Percentiles rank a stretch among this genome's conserved stretches.
phyloP scores from a whole-genome alignment of 495 filamentous ascomycete species.

The Podospora anserina region DNA sequence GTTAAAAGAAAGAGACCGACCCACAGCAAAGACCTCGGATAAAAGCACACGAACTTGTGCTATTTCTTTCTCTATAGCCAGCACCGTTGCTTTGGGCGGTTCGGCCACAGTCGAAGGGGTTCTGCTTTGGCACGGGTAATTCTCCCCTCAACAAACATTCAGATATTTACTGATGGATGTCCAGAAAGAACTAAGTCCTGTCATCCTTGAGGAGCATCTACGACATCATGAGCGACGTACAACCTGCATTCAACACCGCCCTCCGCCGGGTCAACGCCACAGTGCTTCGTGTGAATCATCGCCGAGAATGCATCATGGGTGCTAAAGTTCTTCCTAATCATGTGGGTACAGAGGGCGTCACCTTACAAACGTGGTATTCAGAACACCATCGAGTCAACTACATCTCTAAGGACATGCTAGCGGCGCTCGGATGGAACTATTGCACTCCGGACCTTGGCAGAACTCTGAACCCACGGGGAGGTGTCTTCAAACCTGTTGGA shows the following conservation, averaged over 20 bases:
- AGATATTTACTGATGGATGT: neutral
- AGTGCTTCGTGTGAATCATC: neutral
- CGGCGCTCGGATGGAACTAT: neutral
- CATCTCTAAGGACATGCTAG: neutral
- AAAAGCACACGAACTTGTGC: neutral
- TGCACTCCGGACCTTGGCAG: neutral
- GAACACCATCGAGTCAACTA: neutral
- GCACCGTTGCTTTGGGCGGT: neutral
- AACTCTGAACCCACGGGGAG: neutral
- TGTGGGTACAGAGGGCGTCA: neutral
- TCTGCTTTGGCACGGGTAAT: neutral
- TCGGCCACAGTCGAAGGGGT: neutral
- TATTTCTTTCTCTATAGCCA: neutral
- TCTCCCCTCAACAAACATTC: neutral
- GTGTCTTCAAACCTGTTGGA: neutral
- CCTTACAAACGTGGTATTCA: neutral
- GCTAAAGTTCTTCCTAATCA: neutral
- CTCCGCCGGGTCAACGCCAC: neutral
- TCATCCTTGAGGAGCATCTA: neutral
- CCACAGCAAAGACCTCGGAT: neutral
- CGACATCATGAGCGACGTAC: neutral
- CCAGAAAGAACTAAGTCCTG: neutral
- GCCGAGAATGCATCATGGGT: neutral
- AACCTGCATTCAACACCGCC: neutral
- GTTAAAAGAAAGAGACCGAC: neutral